Conservation (phyloP, 306 rosid genomes). For the Quercus rubra region DNA sequence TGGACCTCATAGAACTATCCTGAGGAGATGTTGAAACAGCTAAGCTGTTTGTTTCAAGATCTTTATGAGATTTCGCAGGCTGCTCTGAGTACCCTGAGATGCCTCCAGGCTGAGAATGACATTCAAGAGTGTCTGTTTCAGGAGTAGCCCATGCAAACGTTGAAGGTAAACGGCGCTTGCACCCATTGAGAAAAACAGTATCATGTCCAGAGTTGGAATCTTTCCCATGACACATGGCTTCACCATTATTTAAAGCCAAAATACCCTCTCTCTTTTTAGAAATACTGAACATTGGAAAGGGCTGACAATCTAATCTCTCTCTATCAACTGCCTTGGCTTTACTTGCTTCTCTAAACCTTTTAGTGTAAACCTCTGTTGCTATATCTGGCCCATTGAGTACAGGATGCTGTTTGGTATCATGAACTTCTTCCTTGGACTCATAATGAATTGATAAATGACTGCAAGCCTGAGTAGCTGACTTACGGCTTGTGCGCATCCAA, state of each 20-base stretch:
- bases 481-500: conserved; percentile 47
- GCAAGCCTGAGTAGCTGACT: conserved; percentile 33
- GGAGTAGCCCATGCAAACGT: conserved; percentile 26
- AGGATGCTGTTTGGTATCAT: conserved; percentile 29
- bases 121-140: conserved; percentile 29
- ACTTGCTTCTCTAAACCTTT: conserved; percentile 34
- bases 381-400: conserved; percentile 26
- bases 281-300: conserved; percentile 47
- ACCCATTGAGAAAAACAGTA: conserved; percentile 23
- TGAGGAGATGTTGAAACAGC: conserved; percentile 35
- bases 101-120: conserved; percentile 24
- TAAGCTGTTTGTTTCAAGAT: conserved; percentile 31
- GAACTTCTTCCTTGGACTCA: conserved; percentile 34
- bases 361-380: conserved; percentile 17
- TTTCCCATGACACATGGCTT: conserved; percentile 25
- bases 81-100: conserved; percentile 3
- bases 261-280: conserved; percentile 37
- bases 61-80: conserved; percentile 29
- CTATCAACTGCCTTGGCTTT: conserved; percentile 28
- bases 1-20: conserved; percentile 35
- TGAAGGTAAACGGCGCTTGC: conserved; percentile 28
- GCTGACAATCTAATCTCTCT: conserved; percentile 32
- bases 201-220: conserved; percentile 26
- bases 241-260: conserved; percentile 28
- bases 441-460: conserved; percentile 21